phyloP scores from a whole-genome alignment of 2,329 filamentous ascomycete species.

The Colletotrichum sp. region DNA sequence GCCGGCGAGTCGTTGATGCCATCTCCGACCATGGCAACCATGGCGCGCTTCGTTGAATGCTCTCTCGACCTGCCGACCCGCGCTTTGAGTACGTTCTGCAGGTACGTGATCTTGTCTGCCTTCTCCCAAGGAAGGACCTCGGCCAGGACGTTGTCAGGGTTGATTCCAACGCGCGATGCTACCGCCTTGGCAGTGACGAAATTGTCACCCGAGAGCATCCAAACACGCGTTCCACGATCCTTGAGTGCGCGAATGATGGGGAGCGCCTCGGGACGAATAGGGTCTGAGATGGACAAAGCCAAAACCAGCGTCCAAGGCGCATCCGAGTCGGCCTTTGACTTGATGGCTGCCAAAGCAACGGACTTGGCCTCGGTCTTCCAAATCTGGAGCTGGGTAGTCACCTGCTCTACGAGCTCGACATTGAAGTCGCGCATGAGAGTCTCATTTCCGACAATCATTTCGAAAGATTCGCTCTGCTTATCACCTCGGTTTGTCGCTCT shows the following conservation, averaged over 20 bases:
- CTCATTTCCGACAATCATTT: conserved; percentile 76
- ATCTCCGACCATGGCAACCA: conserved; percentile 85
- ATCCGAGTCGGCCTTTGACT: conserved; percentile 21
- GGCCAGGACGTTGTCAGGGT: conserved; percentile 76
- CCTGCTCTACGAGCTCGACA: conserved; percentile 41
- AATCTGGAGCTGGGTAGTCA: conserved; percentile 43
- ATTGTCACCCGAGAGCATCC: conserved; percentile 95
- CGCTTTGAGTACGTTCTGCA: conserved; percentile 59
- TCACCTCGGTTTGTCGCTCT: conserved; percentile 53
- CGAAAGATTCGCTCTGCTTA: conserved; percentile 37
- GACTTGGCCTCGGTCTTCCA: conserved; percentile 72
- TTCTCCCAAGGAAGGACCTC: conserved; percentile 88
- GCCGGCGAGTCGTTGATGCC: conserved; percentile 91
- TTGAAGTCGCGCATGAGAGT: conserved; percentile 62
- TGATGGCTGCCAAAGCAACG: conserved; percentile 62
- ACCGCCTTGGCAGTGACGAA: conserved; percentile 82
- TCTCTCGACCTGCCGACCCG: conserved; percentile 21
- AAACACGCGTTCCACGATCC: conserved; percentile 72
- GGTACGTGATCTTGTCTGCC: conserved; percentile 69
- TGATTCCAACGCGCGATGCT: conserved; percentile 77
- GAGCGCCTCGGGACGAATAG: conserved; percentile 75
- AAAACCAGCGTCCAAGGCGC: conserved; percentile 59
- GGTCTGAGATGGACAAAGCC: conserved; percentile 79
- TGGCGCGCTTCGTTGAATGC: conserved; percentile 44
- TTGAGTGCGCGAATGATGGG: conserved; percentile 69